Evolutionary conservation across 129 eudicot genomes (phyloP).

Genomic region (Logfia minima): DNA sequence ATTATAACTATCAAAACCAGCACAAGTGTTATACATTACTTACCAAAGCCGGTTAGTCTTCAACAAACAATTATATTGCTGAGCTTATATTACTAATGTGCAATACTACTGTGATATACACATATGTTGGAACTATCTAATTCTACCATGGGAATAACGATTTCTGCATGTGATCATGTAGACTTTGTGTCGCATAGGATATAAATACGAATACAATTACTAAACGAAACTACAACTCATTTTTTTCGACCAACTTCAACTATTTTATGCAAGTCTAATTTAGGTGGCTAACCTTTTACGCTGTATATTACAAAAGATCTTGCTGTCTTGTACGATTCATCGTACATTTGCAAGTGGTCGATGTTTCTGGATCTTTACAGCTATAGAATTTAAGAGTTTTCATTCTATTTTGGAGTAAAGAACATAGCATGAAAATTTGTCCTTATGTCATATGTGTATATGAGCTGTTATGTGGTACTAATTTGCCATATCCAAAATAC

Average conservation of each 20-base stretch:
- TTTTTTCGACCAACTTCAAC: background rate
- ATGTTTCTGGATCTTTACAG: background rate
- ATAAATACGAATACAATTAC: too few species aligned
- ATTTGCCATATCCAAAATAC: background rate
- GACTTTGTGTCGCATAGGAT: too few species aligned
- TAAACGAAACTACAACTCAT: too few species aligned
- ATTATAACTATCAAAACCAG: background rate
- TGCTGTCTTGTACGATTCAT: background rate
- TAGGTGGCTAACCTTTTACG: background rate
- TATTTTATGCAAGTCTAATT: background rate
- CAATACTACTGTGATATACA: too few species aligned
- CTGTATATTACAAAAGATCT: background rate
- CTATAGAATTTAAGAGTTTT: background rate
- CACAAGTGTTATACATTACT: background rate
- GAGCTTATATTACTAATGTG: too few species aligned
- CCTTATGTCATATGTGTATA: background rate
- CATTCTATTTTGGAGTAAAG: background rate
- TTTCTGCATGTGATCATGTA: too few species aligned
- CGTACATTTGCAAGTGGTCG: background rate
- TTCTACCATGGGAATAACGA: too few species aligned
- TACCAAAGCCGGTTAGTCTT: background rate
- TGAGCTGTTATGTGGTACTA: constrained; percentile 1
- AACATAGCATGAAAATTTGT: background rate
- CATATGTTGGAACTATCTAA: too few species aligned
- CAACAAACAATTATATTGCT: background rate